Percentiles rank a stretch among this genome's conserved stretches.
Conservation (phyloP, 805 yeast genomes). For the Kuraishia cidri region DNA sequence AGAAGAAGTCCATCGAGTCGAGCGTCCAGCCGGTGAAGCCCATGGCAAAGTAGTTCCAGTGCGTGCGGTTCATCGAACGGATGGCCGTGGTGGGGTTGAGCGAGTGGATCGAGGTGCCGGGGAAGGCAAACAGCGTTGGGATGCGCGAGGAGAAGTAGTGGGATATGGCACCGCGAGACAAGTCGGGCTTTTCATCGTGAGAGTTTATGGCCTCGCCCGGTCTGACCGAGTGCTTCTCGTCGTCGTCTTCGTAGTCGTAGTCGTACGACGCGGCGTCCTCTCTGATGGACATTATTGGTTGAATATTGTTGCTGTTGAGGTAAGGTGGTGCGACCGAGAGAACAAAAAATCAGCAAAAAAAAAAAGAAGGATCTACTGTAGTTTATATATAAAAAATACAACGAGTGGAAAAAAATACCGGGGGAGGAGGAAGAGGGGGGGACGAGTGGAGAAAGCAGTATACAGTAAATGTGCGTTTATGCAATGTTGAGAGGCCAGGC, state of each 20-base stretch:
- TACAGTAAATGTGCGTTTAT: no score
- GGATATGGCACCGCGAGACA: conserved; percentile 19
- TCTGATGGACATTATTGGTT: background rate
- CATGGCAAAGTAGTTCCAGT: conserved; percentile 46
- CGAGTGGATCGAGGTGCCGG: conserved; percentile 22
- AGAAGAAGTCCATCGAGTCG: conserved; percentile 60
- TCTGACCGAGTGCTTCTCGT: no score
- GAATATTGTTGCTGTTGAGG: background rate
- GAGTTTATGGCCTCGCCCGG: no score
- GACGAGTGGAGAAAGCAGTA: no score
- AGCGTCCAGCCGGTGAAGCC: conserved; percentile 56
- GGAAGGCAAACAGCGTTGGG: conserved; percentile 39
- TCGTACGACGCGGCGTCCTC: background rate
- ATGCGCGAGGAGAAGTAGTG: conserved; percentile 36
- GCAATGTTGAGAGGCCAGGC: no score
- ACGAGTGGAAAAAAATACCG: no score
- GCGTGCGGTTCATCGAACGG: conserved; percentile 32
- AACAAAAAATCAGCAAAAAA: no score
- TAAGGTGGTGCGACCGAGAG: background rate
- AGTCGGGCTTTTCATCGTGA: conserved; percentile 13
- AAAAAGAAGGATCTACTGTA: background rate
- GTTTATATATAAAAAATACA: no score
- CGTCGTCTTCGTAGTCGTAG: no score
- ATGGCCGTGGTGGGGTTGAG: conserved; percentile 60
- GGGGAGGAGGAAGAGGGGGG: no score